Conservation (phyloP, 192 early-diverging fungal species). For the Coemansia sp. region DNA sequence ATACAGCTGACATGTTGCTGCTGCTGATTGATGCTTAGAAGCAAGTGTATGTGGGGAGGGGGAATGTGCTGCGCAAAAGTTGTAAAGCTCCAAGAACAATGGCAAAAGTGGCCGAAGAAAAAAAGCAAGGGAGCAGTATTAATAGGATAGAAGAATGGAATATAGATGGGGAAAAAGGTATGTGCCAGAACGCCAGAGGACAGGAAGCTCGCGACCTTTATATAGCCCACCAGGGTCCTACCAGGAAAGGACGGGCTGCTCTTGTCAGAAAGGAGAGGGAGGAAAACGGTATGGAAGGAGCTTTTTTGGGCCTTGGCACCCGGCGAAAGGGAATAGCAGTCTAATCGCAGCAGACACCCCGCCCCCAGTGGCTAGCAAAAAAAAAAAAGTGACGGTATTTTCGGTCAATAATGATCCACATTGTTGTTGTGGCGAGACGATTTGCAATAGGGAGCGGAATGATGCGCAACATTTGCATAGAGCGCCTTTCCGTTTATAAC, state of each 20-base stretch:
- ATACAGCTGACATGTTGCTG: conserved; percentile 31
- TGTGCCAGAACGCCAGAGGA: no score
- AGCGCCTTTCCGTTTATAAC: background rate
- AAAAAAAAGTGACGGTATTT: background rate
- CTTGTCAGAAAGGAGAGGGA: background rate
- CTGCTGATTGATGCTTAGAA: background rate
- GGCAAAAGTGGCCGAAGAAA: no score
- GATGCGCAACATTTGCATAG: no score
- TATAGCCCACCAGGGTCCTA: background rate
- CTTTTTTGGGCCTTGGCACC: conserved; percentile 3
- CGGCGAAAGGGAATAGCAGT: background rate
- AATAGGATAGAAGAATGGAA: no score
- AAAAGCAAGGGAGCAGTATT: no score
- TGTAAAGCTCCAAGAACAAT: background rate
- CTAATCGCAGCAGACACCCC: background rate
- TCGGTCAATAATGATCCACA: no score
- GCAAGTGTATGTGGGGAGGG: background rate
- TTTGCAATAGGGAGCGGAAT: no score
- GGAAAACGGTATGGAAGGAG: background rate
- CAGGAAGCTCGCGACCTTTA: background rate
- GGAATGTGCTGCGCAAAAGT: background rate
- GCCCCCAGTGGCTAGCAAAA: background rate
- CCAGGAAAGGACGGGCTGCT: background rate
- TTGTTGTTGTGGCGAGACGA: background rate
- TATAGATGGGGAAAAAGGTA: no score